Percentiles rank a stretch among this genome's conserved stretches.
Evolutionary conservation across 768 basidiomycete genomes (phyloP).

Genomic region (Boletellus sp.): DNA sequence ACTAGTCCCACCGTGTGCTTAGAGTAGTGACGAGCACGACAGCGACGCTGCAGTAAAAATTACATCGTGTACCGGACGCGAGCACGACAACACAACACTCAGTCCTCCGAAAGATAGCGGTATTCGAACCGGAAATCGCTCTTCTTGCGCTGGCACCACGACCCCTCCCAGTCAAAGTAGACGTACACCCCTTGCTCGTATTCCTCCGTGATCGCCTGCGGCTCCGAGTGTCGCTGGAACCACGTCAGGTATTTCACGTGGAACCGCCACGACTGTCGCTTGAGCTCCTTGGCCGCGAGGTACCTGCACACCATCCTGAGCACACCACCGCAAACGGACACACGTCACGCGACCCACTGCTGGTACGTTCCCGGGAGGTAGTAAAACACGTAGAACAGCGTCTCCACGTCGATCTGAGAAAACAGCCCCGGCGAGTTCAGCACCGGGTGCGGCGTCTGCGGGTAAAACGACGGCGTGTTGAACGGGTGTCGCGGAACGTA

Average conservation of each 20-base stretch:
- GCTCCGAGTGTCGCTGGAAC: slow-evolving; percentile 98
- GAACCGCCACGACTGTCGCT: slow-evolving; percentile 98
- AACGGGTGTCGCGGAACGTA: slow-evolving; percentile 92
- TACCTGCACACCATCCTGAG: slow-evolving; percentile 55
- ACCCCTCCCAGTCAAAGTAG: slow-evolving; percentile 99
- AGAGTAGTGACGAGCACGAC: slow-evolving; percentile 10
- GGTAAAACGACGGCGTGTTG: slow-evolving; percentile 91
- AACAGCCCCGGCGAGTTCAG: slow-evolving; percentile 83
- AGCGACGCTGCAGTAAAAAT: slow-evolving; percentile 20
- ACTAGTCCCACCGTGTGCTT: slow-evolving; percentile 43
- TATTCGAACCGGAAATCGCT: slow-evolving; percentile 97
- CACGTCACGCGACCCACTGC: slow-evolving; percentile 51
- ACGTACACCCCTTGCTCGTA: slow-evolving; percentile 99
- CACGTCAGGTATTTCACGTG: slow-evolving; percentile 99
- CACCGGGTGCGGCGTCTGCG: slow-evolving; percentile 78
- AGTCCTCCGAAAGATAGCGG: slow-evolving; percentile 88
- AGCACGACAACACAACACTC: slow-evolving; percentile 8
- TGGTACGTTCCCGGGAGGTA: slow-evolving; percentile 97
- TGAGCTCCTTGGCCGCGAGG: slow-evolving; percentile 94
- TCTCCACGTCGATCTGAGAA: slow-evolving; percentile 91
- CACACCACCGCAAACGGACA: slow-evolving; percentile 2
- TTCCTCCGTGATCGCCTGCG: slow-evolving; percentile 97
- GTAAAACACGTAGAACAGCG: slow-evolving; percentile 98
- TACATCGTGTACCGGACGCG: slow-evolving; percentile 22
- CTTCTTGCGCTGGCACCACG: slow-evolving; percentile 98